Conservation (phyloP, 2,329 filamentous ascomycete species). For the Trichoderma sp. region DNA sequence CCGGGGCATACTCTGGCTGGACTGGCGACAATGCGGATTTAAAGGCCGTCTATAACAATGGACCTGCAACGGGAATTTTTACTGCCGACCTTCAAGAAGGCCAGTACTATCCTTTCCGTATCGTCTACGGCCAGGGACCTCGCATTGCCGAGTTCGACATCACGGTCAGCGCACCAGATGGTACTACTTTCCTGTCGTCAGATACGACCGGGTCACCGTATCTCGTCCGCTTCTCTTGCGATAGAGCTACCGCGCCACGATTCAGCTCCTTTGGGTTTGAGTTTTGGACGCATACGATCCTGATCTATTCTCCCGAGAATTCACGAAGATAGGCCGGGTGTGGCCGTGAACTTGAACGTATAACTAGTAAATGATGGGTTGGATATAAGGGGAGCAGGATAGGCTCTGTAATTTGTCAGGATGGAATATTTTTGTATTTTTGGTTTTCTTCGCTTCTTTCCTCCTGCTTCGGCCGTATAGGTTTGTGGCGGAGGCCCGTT, state of each 20-base stretch:
- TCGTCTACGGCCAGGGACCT: constrained; percentile 22
- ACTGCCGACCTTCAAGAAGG: constrained; percentile 20
- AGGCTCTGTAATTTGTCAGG: background rate
- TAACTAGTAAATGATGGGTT: background rate
- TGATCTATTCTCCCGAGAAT: background rate
- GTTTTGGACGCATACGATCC: background rate
- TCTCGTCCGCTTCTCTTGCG: constrained; percentile 19
- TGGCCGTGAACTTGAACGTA: background rate
- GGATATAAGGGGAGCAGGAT: background rate
- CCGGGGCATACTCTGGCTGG: constrained; percentile 26
- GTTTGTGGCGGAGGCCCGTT: background rate
- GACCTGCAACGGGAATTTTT: constrained; percentile 23
- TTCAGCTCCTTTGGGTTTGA: constrained; percentile 14
- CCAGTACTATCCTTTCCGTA: constrained; percentile 22
- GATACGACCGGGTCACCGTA: background rate
- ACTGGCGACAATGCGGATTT: constrained; percentile 25
- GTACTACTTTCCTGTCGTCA: constrained; percentile 18
- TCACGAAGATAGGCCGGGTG: background rate
- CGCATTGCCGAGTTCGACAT: constrained; percentile 18
- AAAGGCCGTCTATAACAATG: constrained; percentile 23
- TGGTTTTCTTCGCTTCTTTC: background rate
- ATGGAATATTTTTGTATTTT: background rate
- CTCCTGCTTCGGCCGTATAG: background rate
- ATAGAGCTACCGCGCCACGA: background rate
- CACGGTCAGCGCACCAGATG: constrained; percentile 16